These are phyloP conservation scores for Colletotrichum destructivum DNA, from an alignment of 2,329 filamentous ascomycete species.

Conservation along the genomic window DNA sequence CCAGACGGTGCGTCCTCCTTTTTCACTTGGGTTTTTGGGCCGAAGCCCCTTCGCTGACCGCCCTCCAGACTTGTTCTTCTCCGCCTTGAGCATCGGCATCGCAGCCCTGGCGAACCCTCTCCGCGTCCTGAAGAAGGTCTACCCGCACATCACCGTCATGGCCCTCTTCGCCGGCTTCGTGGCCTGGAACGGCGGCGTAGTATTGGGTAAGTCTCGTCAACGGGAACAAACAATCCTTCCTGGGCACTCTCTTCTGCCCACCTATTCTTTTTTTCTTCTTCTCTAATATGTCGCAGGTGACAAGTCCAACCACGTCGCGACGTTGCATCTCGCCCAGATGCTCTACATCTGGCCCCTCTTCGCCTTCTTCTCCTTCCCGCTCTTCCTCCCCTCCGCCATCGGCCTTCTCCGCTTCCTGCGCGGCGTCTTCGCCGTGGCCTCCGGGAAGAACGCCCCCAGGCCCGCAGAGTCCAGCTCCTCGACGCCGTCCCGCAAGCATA, in stretches of 20 bases:
- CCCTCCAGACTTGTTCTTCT: constrained; percentile 66
- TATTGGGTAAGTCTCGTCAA: constrained; percentile 74
- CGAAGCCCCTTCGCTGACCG: constrained; percentile 20
- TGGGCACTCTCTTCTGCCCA: too few relatives aligned
- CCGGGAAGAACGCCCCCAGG: neutral
- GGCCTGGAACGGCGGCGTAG: constrained; percentile 89
- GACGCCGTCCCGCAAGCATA: neutral
- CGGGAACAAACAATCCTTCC: too few relatives aligned
- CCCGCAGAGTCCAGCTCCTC: neutral
- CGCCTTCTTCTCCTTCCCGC: constrained; percentile 88
- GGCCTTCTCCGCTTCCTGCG: constrained; percentile 46
- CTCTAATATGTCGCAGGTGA: constrained; percentile 73
- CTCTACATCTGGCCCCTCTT: constrained; percentile 96
- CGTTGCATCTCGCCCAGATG: constrained; percentile 91
- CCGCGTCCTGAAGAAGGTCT: constrained; percentile 63
- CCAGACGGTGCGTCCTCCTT: constrained; percentile 62
- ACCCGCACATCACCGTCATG: constrained; percentile 76
- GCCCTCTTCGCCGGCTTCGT: constrained; percentile 82
- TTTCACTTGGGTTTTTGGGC: too few relatives aligned
- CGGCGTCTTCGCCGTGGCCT: neutral
- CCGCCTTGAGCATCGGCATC: constrained; percentile 74
- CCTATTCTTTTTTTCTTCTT: neutral
- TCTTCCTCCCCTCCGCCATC: constrained; percentile 72
- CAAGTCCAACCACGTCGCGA: constrained; percentile 93
- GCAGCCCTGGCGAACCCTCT: constrained; percentile 67